Conservation (phyloP, 2,329 filamentous ascomycete species). For the Colletotrichum chlorophyti region DNA sequence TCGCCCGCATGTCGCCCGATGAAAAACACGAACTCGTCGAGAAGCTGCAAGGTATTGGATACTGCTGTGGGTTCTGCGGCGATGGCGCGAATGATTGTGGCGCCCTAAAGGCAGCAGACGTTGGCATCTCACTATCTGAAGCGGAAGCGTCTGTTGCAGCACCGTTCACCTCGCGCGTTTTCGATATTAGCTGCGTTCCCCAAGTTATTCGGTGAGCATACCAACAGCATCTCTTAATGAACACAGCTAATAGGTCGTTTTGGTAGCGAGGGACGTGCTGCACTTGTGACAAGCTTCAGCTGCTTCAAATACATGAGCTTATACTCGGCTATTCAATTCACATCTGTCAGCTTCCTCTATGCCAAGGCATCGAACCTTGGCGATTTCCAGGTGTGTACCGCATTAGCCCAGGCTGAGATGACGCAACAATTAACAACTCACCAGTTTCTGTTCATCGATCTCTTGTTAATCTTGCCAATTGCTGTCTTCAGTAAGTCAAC, state of each 20-base stretch:
- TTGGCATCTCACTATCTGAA: slow-evolving; percentile 95
- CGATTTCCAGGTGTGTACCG: slow-evolving; percentile 84
- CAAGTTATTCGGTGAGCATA: slow-evolving; percentile 79
- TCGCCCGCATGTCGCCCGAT: slow-evolving; percentile 97
- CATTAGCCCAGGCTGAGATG: neutral
- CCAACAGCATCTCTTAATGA: slow-evolving; percentile 22
- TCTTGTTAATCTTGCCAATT: slow-evolving; percentile 90
- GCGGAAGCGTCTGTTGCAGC: slow-evolving; percentile 98
- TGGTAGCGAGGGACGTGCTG: slow-evolving; percentile 83
- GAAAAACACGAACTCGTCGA: slow-evolving; percentile 98
- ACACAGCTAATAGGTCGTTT: neutral
- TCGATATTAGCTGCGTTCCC: slow-evolving; percentile 95
- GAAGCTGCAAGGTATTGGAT: slow-evolving; percentile 95
- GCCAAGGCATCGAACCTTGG: slow-evolving; percentile 92
- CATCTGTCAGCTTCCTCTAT: slow-evolving; percentile 95
- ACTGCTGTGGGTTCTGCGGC: slow-evolving; percentile 94
- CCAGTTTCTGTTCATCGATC: slow-evolving; percentile 91
- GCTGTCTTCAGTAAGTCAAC: slow-evolving; percentile 81
- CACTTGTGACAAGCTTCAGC: slow-evolving; percentile 97
- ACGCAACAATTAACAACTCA: neutral
- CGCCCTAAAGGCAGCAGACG: slow-evolving; percentile 94
- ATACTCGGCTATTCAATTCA: slow-evolving; percentile 99
- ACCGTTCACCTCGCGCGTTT: slow-evolving; percentile 92
- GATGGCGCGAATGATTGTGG: slow-evolving; percentile 98
- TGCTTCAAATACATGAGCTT: slow-evolving; percentile 99